Conservation (phyloP, 768 basidiomycete species). For the Lentinula guzmanii region DNA sequence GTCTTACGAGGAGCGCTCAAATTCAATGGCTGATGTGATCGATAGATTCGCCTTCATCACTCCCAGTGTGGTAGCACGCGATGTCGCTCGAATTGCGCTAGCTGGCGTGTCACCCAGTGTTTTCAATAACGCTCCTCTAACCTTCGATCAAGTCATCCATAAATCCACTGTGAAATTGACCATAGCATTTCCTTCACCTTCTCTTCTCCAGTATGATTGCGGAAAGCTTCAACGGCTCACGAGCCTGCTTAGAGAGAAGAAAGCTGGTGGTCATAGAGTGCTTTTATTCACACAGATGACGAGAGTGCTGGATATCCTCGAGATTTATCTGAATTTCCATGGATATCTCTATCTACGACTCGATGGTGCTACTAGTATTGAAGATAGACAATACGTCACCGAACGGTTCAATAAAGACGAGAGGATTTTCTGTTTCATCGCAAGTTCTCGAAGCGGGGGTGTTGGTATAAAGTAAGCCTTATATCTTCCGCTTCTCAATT, state of each 20-base stretch:
- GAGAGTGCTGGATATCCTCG: slow-evolving; percentile 86
- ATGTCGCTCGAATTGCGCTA: slow-evolving; percentile 62
- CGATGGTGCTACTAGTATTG: slow-evolving; percentile 93
- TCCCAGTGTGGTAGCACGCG: slow-evolving; percentile 68
- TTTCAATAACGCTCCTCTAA: slow-evolving; percentile 24
- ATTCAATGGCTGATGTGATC: slow-evolving; percentile 45
- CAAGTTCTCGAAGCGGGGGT: slow-evolving; percentile 72
- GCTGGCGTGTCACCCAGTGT: slow-evolving; percentile 27
- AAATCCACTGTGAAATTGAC: slow-evolving; percentile 75
- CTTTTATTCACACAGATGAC: slow-evolving; percentile 99
- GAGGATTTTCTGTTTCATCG: slow-evolving; percentile 84
- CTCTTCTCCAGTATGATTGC: slow-evolving; percentile 90
- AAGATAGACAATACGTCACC: slow-evolving; percentile 87
- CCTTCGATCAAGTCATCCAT: slow-evolving; percentile 70
- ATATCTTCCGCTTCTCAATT: slow-evolving; percentile 9
- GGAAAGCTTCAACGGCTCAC: slow-evolving; percentile 88
- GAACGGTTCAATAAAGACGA: slow-evolving; percentile 81
- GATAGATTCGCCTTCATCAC: slow-evolving; percentile 78
- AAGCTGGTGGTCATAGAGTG: slow-evolving; percentile 82
- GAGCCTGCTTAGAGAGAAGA: slow-evolving; percentile 74
- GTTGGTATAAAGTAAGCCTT: slow-evolving; percentile 87
- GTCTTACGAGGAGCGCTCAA: slow-evolving; percentile 57
- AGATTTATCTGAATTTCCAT: slow-evolving; percentile 88
- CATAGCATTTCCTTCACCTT: slow-evolving; percentile 90
- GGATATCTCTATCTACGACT: slow-evolving; percentile 92